Conservation (phyloP, 2,329 filamentous ascomycete genomes). For the Pseudogymnoascus sp. region DNA sequence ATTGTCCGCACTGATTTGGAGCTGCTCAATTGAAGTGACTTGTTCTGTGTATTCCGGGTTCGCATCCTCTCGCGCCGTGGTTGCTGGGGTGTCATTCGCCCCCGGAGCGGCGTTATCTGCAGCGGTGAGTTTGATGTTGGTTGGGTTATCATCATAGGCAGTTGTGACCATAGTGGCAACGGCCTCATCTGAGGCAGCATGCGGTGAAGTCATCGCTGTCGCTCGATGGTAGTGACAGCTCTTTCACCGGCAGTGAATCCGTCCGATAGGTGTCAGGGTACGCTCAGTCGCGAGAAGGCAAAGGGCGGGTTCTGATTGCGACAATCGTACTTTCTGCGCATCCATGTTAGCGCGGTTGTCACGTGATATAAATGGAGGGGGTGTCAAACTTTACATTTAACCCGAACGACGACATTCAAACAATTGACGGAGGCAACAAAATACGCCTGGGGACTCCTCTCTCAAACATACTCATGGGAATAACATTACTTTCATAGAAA, state of each 20-base stretch:
- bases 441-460: background rate
- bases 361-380: background rate
- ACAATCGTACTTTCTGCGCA: constrained; percentile 6
- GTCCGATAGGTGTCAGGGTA: constrained; percentile 8
- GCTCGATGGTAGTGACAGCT: constrained; percentile 26
- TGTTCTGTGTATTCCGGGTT: background rate
- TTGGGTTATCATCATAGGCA: constrained; percentile 13
- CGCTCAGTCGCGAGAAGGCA: constrained; percentile 2
- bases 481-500: background rate
- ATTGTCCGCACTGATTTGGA: constrained; percentile 3
- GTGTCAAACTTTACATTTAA: constrained; percentile 1
- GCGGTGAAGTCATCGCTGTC: constrained; percentile 32
- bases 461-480: background rate
- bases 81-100: constrained; percentile 3
- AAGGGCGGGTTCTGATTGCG: constrained; percentile 11
- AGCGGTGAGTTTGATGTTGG: constrained; percentile 13
- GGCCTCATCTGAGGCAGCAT: constrained; percentile 16
- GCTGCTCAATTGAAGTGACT: constrained; percentile 9
- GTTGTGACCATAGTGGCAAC: constrained; percentile 17
- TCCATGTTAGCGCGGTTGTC: constrained; percentile 1
- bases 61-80: constrained; percentile 7
- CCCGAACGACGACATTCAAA: background rate
- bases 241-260: constrained; percentile 24
- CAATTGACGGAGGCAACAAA: background rate
- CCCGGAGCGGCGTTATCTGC: constrained; percentile 10